Percentiles rank a stretch among this genome's conserved stretches.
Conservation (phyloP, 1,284 basidiomycete species). For the Taiwanofungus camphoratus region DNA sequence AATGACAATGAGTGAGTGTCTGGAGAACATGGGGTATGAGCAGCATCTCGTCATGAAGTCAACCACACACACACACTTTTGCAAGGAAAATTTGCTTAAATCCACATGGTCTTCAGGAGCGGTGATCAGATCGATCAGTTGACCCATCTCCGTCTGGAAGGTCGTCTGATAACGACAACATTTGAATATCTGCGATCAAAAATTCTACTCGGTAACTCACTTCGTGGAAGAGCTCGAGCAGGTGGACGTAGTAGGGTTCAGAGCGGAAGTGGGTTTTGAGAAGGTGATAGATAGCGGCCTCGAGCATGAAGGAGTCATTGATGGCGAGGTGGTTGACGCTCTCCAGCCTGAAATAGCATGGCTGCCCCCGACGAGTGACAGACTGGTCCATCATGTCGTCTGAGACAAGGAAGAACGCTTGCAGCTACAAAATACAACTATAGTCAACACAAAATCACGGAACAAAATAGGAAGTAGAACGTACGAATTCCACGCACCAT, state of each 20-base stretch:
- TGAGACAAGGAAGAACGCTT: slow-evolving; percentile 97
- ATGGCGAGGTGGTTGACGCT: slow-evolving; percentile 85
- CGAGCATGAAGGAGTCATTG: slow-evolving; percentile 98
- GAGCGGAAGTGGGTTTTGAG: slow-evolving; percentile 85
- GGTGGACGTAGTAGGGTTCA: slow-evolving; percentile 81
- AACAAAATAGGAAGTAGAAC: slow-evolving; percentile 26
- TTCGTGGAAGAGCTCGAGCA: slow-evolving; percentile 91
- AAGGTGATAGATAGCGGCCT: slow-evolving; percentile 88
- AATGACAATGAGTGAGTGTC: slow-evolving; percentile 89
- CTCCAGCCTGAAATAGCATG: slow-evolving; percentile 89
- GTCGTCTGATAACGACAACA: slow-evolving; percentile 50
- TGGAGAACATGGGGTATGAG: slow-evolving; percentile 25
- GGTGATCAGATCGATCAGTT: slow-evolving; percentile 93
- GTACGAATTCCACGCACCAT: slow-evolving; percentile 93
- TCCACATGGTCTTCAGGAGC: slow-evolving; percentile 90
- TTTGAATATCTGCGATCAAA: not conserved
- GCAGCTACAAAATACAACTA: slow-evolving; percentile 58
- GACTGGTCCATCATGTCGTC: slow-evolving; percentile 98
- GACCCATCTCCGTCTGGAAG: slow-evolving; percentile 94
- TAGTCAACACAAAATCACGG: no score
- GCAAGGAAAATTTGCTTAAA: slow-evolving; percentile 80
- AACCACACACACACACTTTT: slow-evolving; percentile 50
- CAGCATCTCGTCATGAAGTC: not conserved
- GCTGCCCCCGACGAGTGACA: slow-evolving; percentile 95
- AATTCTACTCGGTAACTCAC: slow-evolving; percentile 28